A percentile compares a stretch with the other conserved stretches of the same genome.
Evolutionary conservation across 805 yeast species (phyloP).

Genomic region (Spathaspora passalidarum): DNA sequence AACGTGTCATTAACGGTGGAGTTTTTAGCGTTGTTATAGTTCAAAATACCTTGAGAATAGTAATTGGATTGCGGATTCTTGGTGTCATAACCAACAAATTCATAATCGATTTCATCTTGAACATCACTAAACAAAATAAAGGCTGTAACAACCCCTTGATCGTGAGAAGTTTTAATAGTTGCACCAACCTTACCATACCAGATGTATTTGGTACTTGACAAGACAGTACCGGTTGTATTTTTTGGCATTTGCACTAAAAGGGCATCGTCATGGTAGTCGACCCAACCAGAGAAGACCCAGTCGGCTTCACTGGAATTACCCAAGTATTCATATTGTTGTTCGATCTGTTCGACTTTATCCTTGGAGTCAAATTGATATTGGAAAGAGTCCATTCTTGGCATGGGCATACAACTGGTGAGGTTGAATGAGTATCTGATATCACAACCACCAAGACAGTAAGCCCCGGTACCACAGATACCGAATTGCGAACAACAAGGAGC

Average conservation of each 20-base stretch:
- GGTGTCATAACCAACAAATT: constrained; percentile 76
- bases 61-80: constrained; percentile 70
- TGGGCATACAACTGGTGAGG: constrained; percentile 75
- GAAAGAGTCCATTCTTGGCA: constrained; percentile 63
- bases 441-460: constrained; percentile 83
- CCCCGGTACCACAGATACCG: constrained; percentile 79
- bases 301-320: constrained; percentile 69
- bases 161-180: constrained; percentile 68
- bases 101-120: constrained; percentile 88
- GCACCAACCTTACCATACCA: constrained; percentile 87
- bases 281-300: constrained; percentile 69
- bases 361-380: constrained; percentile 39
- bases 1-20: constrained; percentile 51
- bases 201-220: constrained; percentile 72
- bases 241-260: constrained; percentile 75
- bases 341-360: constrained; percentile 17
- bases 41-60: constrained; percentile 71
- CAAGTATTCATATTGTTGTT: constrained; percentile 41
- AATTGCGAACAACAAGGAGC: constrained; percentile 84
- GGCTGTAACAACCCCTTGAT: constrained; percentile 80
- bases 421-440: constrained; percentile 69
- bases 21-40: constrained; percentile 58
- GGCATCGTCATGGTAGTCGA: constrained; percentile 48
- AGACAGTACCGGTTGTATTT: constrained; percentile 68
- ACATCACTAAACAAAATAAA: constrained; percentile 78